phyloP scores from a whole-genome alignment of 2,329 filamentous ascomycete species.

The Hymenoscyphus albidus region DNA sequence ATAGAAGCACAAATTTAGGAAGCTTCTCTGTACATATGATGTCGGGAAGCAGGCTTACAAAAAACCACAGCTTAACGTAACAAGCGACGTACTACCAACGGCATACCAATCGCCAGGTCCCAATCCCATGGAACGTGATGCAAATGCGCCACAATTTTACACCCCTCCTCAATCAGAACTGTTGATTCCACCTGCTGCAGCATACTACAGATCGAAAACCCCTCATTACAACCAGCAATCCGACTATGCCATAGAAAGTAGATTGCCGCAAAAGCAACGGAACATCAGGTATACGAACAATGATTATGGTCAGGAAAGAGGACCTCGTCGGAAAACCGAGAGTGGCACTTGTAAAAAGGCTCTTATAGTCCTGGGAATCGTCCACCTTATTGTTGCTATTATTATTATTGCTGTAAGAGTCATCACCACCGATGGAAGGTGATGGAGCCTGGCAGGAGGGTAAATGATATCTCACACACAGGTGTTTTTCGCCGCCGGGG shows the following conservation, averaged over 20 bases:
- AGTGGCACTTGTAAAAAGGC: not conserved
- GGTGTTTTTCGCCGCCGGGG: not conserved
- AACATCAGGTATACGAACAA: not conserved
- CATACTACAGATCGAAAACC: not conserved
- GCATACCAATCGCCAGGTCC: not conserved
- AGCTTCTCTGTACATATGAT: not conserved
- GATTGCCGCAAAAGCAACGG: not conserved
- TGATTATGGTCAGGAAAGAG: not conserved
- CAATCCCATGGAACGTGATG: not conserved
- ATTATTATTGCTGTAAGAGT: not conserved
- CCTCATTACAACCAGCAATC: not conserved
- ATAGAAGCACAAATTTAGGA: not conserved
- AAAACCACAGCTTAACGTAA: not conserved
- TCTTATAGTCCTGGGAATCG: not conserved
- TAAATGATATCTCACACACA: not conserved
- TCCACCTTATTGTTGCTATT: not conserved
- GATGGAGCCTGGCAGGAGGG: not conserved
- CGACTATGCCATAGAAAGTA: not conserved
- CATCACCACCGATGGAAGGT: not conserved
- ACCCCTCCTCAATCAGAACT: not conserved
- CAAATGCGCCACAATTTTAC: slow-evolving; percentile 1
- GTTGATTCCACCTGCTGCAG: not conserved
- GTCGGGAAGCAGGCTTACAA: not conserved
- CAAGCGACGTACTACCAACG: not conserved
- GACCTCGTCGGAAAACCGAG: not conserved